Evolutionary conservation across 345 rosid species (phyloP).

Genomic region (Populus alba): DNA sequence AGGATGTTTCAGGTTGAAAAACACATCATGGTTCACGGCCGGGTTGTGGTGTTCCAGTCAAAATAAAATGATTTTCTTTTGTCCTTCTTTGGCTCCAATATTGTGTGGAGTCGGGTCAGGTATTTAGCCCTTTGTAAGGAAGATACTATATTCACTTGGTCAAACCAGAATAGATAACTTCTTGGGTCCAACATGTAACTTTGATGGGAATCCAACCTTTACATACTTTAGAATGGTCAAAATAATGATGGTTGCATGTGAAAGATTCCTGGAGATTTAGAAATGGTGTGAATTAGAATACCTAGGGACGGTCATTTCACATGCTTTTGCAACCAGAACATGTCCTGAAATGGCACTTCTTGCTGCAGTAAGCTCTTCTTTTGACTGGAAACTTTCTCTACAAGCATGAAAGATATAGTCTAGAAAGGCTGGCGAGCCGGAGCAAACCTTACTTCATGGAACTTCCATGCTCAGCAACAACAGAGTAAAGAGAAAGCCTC

Average conservation of each 20-base stretch:
- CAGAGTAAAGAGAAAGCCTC: slow-evolving; percentile 89
- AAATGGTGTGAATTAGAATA: slow-evolving; percentile 18
- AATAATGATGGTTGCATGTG: background rate
- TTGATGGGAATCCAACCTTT: background rate
- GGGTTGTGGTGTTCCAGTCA: too few species aligned
- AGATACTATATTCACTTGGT: background rate
- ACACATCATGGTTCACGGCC: too few species aligned
- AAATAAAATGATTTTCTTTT: too few species aligned
- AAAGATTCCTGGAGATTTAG: background rate
- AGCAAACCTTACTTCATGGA: slow-evolving; percentile 83
- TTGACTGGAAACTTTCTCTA: slow-evolving; percentile 42
- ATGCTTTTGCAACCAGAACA: slow-evolving; percentile 80
- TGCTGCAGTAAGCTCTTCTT: slow-evolving; percentile 77
- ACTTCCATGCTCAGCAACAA: slow-evolving; percentile 88
- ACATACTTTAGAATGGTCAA: background rate
- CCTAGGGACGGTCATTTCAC: slow-evolving; percentile 96
- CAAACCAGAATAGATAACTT: background rate
- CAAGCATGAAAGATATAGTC: slow-evolving; percentile 76
- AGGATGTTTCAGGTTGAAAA: too few species aligned
- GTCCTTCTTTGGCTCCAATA: too few species aligned
- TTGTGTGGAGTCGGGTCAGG: background rate
- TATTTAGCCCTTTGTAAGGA: background rate
- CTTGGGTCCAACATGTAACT: background rate
- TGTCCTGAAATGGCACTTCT: slow-evolving; percentile 78
- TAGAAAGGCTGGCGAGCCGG: slow-evolving; percentile 91